Base-by-base conservation (phyloP, 176 grass and related monocot species). In the Triticum turgidum region DNA sequence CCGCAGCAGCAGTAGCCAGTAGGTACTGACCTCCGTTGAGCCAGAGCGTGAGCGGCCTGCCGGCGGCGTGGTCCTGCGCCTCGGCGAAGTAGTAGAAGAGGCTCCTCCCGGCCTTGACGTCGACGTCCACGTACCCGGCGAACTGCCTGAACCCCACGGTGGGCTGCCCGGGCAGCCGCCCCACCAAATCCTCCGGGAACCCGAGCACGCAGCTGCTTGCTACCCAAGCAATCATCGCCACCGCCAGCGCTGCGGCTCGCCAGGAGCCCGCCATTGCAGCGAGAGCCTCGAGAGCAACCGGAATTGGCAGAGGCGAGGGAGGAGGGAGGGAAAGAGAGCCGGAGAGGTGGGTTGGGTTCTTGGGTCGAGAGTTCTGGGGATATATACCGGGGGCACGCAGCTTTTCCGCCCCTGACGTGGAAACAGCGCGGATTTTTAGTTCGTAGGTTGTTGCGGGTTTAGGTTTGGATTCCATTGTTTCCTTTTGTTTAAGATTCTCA, bases 61-160 rank as follows among this genome's bases (percentile, higher is more conserved):
- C 74, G 72, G 85, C 47, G 61, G 97, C 86, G 65, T 72, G 85
- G 62, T 58, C 47, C 80, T 91, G 88, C 33, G 97, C 92, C 89
- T 99, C 94, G 22, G 85, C 38, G 72, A 99, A 99, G 89, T 99
- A 99, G 90, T 99, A 99, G 92, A 96, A 99, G 73, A 99, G 97
- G 49, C 92, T 96, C 89, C 90, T 83, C 34, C 97, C 97, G 14
- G 90, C 84, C 72, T 87, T 80, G 35, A 34, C 79, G 70, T 99
- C 92, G 9, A 99, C 94, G 49, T 96, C 90, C 2, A 99, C 89
- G 80, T 99, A 96, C 47, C 97, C 97, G 4, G 97, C 87, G 63
- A 89, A 99, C 89, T 96, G 97, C 92, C 94, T 87, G 87, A 99
- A 99, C 65, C 66, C 78, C 15, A 91, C 87, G 37, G 25, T 34